Evolutionary conservation across 2,329 filamentous ascomycete genomes (phyloP).

Genomic region (Venturia nashicola): DNA sequence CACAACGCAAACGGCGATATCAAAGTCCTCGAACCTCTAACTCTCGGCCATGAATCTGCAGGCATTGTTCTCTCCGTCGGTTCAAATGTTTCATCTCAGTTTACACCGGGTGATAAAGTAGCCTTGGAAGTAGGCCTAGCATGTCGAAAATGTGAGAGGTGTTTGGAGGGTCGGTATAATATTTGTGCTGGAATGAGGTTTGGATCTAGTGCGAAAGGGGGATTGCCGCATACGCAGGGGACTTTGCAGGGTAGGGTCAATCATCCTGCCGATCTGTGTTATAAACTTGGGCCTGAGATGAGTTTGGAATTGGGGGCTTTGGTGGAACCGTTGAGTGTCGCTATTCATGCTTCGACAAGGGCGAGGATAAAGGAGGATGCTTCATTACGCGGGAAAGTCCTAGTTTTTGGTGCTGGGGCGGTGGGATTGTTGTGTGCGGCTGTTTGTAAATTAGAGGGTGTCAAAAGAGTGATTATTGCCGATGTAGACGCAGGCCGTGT

Average conservation of each 20-base stretch:
- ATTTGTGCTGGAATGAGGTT: constrained; percentile 49
- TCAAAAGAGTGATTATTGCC: constrained; percentile 47
- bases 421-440: constrained; percentile 48
- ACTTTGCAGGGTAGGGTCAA: constrained; percentile 51
- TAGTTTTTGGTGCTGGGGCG: constrained; percentile 44
- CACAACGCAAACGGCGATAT: constrained; percentile 83
- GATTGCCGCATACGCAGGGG: constrained; percentile 52
- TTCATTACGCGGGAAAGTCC: constrained; percentile 34
- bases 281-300: constrained; percentile 41
- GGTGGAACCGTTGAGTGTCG: constrained; percentile 48
- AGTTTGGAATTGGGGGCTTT: constrained; percentile 45
- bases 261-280: constrained; percentile 48
- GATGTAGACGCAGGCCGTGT: constrained; percentile 47
- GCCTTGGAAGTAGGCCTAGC: constrained; percentile 88
- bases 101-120: constrained; percentile 66
- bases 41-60: constrained; percentile 66
- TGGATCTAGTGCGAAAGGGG: constrained; percentile 45
- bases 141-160: constrained; percentile 52
- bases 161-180: constrained; percentile 46
- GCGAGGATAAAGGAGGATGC: constrained; percentile 30
- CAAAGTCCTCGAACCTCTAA: constrained; percentile 68
- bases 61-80: constrained; percentile 67
- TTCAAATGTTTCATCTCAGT: constrained; percentile 44
- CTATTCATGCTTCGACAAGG: constrained; percentile 45
- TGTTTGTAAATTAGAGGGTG: constrained; percentile 38